Conservation (phyloP, 495 filamentous ascomycete genomes). For the Hyaloscypha hepaticicola region DNA sequence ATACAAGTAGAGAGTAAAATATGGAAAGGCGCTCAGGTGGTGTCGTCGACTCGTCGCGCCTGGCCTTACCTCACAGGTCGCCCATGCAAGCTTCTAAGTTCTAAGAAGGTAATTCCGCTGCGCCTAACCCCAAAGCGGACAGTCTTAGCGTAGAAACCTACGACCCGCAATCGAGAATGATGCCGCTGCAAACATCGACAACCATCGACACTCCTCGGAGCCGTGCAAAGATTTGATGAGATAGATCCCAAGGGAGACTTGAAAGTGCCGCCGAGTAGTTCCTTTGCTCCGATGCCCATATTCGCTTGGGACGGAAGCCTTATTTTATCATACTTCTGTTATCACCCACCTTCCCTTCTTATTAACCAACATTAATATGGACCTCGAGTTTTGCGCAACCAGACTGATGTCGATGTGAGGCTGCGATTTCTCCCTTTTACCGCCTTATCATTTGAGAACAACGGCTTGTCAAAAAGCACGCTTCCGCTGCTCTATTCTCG, state of each 20-base stretch:
- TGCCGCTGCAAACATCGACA: not conserved
- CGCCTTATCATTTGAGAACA: not conserved
- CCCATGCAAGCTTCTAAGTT: conserved; percentile 1
- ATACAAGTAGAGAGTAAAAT: not conserved
- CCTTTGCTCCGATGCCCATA: too few species aligned
- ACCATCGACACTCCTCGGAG: not conserved
- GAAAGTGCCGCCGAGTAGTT: too few species aligned
- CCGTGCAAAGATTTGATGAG: not conserved
- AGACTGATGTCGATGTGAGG: not conserved
- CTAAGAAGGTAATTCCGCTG: too few species aligned
- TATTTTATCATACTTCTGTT: not conserved
- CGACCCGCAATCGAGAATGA: not conserved
- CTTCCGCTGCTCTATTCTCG: not conserved
- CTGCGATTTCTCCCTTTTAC: not conserved
- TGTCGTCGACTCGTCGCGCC: not conserved
- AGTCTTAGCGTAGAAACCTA: not conserved
- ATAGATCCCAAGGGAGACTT: too few species aligned
- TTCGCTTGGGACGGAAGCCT: not conserved
- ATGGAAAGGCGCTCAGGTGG: not conserved
- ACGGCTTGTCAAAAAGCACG: conserved; percentile 4
- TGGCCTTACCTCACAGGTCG: not conserved
- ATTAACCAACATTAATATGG: not conserved
- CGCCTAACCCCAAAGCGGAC: not conserved
- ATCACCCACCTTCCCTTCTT: not conserved
- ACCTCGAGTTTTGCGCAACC: not conserved